Percentiles rank a stretch among this genome's conserved stretches.
These are phyloP conservation scores for Eucalyptus curtisii DNA, from an alignment of 345 rosid genomes.

Conservation along the genomic window DNA sequence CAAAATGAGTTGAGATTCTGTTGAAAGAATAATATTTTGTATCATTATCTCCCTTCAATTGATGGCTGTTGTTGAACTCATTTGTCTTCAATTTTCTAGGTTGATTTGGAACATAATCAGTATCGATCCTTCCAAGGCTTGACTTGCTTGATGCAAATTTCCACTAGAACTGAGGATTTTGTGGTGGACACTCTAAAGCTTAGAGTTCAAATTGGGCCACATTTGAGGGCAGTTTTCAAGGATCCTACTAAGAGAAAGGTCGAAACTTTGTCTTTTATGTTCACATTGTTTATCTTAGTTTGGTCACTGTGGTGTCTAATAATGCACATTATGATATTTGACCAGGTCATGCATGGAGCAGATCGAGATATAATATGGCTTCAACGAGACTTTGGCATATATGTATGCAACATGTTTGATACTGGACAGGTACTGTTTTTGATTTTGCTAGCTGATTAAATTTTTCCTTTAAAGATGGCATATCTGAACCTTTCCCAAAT, in stretches of 20 bases:
- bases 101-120: slow-evolving; percentile 95
- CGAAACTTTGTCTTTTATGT: neutral
- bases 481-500: neutral
- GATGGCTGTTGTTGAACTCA: neutral
- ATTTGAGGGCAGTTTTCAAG: slow-evolving; percentile 78
- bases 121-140: slow-evolving; percentile 94
- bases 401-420: slow-evolving; percentile 91
- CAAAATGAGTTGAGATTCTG: neutral
- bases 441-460: neutral
- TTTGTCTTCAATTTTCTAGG: slow-evolving; percentile 24
- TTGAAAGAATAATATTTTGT: neutral
- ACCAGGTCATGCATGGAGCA: slow-evolving; percentile 98
- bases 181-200: slow-evolving; percentile 84
- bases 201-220: slow-evolving; percentile 69
- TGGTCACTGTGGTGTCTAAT: slow-evolving; percentile 7
- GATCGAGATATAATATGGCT: slow-evolving; percentile 92
- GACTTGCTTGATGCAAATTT: slow-evolving; percentile 97
- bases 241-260: slow-evolving; percentile 93
- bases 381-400: slow-evolving; percentile 96
- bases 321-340: slow-evolving; percentile 2
- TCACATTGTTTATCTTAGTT: neutral
- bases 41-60: neutral
- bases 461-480: neutral
- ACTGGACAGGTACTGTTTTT: slow-evolving; percentile 70
- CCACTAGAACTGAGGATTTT: slow-evolving; percentile 86